Percentiles rank a stretch among this genome's conserved stretches.
phyloP scores from a whole-genome alignment of 1,284 basidiomycete genomes.

The Sparassis latifolia region DNA sequence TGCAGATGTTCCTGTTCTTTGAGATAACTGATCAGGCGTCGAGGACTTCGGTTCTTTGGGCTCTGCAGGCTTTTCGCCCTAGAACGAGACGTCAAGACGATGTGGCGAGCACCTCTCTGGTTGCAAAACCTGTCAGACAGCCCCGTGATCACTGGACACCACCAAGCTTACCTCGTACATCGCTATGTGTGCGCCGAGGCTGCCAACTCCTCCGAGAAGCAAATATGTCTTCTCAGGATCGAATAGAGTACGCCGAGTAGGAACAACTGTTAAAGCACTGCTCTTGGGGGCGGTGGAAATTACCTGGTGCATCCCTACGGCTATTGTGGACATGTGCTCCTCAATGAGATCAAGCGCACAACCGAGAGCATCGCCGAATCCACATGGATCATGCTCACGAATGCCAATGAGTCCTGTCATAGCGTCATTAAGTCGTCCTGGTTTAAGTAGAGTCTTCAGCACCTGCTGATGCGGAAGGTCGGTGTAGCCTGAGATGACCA shows the following conservation, averaged over 20 bases:
- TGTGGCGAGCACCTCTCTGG: constrained; percentile 32
- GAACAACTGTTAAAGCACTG: neutral
- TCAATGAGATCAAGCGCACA: no score
- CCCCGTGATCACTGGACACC: neutral
- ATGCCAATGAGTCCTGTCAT: no score
- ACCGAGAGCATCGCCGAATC: no score
- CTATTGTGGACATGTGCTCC: no score
- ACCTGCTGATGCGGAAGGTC: no score
- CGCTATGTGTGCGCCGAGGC: constrained; percentile 27
- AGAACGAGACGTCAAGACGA: constrained; percentile 33
- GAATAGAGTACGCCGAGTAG: constrained; percentile 1
- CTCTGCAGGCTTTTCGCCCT: constrained; percentile 23
- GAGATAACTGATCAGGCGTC: neutral
- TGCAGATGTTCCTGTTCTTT: no score
- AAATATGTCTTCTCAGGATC: constrained; percentile 13
- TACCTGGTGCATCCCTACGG: no score
- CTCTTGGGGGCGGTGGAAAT: no score
- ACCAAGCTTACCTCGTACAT: constrained; percentile 27
- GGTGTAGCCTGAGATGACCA: no score
- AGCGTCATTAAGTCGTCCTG: no score
- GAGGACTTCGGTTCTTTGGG: constrained; percentile 22
- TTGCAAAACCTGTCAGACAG: neutral
- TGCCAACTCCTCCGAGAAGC: constrained; percentile 17
- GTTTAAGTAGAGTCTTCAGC: no score
- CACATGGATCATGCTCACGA: no score